Base-by-base conservation (phyloP, 2,329 filamentous ascomycete species). In the Achaetomium macrosporum region DNA sequence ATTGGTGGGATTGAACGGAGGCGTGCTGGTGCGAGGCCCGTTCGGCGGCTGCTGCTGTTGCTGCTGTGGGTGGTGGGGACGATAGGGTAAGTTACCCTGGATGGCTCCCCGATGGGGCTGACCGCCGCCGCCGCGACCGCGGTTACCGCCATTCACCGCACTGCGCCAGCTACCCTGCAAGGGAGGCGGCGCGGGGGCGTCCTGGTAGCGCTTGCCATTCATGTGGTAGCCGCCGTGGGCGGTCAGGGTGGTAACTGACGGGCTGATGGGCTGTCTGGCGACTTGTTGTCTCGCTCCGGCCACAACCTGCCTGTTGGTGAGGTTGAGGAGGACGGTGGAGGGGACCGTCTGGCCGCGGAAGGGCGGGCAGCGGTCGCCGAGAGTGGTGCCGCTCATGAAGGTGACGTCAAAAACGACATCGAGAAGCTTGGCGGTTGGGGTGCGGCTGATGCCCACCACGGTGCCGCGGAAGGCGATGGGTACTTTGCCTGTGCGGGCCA, bases 331-430 rank as follows among this genome's bases (percentile, higher is more conserved):
- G 0, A 88, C 87, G n/a, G 87, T 87, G 7, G 86, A 82, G 2
- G 90, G 83, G 4, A 99, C 90, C 0, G 93, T 96, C 67, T 93
- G 91, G 48, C 93, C 93, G 35, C 92, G 84, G 82, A 99, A 99
- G 36, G 89, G 84, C 25, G 90, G 90, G 66, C 92, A 96, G 54
- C 93, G 85, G 52, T 91, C 90, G 54, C 89, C 88, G 15, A 99
- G 78, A 0, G 88, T 93, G 1, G 91, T 96, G 57, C 93, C 93
- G 65, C 90, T 95, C 91, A 99, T 97, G 70, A 99, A 99, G 0
- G 90, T 87, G 12, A 83, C 82, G 67, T 99, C 95, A 71, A 96
- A 99, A 8, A 99, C 85, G 53, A 97, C 82, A 67, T 99, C 93
- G 36, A 99, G 77, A 53, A 96, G 78, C 43, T 88, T 81, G 25